Conservation (phyloP, 768 basidiomycete species). For the Hygrocybe coccinea region DNA sequence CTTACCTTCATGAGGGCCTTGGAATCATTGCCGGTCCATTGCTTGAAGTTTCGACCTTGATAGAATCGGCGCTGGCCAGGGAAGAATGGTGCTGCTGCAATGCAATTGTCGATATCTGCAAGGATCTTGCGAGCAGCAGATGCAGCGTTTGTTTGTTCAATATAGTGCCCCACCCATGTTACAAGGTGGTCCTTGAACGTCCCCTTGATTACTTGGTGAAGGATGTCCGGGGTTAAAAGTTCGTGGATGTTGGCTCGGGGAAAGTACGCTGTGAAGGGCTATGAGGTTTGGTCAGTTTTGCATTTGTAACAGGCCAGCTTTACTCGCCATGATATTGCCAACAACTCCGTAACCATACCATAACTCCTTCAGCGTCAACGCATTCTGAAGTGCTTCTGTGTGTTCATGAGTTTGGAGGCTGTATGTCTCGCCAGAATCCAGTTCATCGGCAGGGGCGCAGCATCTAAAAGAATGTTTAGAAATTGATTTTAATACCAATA, state of each 20-base stretch:
- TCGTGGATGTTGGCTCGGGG: constrained; percentile 32
- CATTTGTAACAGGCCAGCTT: neutral
- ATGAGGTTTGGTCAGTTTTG: neutral
- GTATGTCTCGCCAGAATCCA: constrained; percentile 6
- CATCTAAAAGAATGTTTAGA: constrained; percentile 7
- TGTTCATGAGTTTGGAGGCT: neutral
- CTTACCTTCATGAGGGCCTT: constrained; percentile 13
- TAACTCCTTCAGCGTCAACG: neutral
- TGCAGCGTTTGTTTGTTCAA: constrained; percentile 16
- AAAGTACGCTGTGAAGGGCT: constrained; percentile 1
- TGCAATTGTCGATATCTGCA: constrained; percentile 30
- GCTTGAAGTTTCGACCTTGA: constrained; percentile 7
- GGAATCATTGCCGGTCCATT: constrained; percentile 14
- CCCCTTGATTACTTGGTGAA: constrained; percentile 41
- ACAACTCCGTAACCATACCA: neutral
- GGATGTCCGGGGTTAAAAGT: constrained; percentile 30
- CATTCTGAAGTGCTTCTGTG: neutral
- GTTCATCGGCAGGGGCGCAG: constrained; percentile 11
- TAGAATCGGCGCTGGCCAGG: constrained; percentile 8
- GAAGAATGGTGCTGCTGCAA: constrained; percentile 6
- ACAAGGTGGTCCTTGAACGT: constrained; percentile 41
- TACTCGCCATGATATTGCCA: neutral
- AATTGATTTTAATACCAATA: neutral
- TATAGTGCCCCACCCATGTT: constrained; percentile 31
- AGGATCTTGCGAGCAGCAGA: constrained; percentile 21